phyloP scores from a whole-genome alignment of 352 stramenopile species.

The Halophytophthora polymorphica region DNA sequence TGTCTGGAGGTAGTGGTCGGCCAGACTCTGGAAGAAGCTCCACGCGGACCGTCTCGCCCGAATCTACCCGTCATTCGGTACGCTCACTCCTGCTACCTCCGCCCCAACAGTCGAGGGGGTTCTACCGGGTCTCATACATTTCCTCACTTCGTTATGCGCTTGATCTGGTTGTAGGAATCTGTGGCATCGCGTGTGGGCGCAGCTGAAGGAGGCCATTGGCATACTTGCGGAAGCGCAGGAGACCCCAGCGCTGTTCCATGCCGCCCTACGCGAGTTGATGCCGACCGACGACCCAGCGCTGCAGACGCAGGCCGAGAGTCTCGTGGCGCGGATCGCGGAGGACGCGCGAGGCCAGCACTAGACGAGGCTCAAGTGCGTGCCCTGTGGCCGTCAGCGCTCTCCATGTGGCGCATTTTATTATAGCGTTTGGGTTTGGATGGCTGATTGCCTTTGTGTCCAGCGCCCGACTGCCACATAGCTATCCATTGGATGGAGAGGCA shows the following conservation, averaged over 20 bases:
- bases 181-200: neutral
- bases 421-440: too few relatives aligned
- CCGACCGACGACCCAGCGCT: neutral
- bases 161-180: neutral
- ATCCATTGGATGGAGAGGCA: too few relatives aligned
- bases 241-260: neutral
- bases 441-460: too few relatives aligned
- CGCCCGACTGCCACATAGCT: too few relatives aligned
- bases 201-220: neutral
- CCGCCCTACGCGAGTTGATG: neutral
- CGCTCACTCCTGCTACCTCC: too few relatives aligned
- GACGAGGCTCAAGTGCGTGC: neutral
- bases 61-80: neutral
- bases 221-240: neutral
- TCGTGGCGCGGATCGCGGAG: neutral
- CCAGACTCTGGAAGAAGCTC: neutral
- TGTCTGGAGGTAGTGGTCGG: neutral
- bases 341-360: neutral
- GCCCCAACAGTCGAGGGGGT: too few relatives aligned
- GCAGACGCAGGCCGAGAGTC: neutral
- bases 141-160: neutral
- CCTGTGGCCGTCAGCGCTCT: too few relatives aligned
- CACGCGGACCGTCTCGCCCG: too few relatives aligned
- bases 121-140: neutral
- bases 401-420: too few relatives aligned